phyloP scores from a whole-genome alignment of 169 alveolate species.

The Blepharisma undulans region DNA sequence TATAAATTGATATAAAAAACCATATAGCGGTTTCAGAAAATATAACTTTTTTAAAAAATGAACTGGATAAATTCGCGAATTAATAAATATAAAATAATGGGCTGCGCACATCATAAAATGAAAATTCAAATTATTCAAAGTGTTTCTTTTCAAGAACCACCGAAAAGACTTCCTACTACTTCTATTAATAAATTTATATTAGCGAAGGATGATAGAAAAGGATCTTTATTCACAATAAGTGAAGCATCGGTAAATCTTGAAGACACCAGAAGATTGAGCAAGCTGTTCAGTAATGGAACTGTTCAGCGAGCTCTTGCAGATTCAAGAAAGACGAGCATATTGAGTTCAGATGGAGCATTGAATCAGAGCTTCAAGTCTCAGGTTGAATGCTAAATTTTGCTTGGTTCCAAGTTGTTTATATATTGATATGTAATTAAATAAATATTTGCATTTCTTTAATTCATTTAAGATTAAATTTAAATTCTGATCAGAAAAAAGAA shows the following conservation, averaged over 20 bases:
- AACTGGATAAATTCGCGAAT: neutral
- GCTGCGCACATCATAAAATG: neutral
- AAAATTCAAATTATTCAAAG: neutral
- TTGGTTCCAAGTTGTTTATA: neutral
- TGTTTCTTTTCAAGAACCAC: neutral
- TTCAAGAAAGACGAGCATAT: neutral
- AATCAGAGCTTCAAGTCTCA: neutral
- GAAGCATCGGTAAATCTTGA: neutral
- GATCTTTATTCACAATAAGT: neutral
- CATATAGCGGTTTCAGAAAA: neutral
- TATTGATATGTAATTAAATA: neutral
- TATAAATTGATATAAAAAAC: too few species aligned
- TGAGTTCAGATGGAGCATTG: neutral
- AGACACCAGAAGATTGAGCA: neutral
- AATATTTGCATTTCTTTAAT: neutral
- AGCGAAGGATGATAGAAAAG: neutral
- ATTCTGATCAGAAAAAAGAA: too few species aligned
- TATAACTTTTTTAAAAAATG: neutral
- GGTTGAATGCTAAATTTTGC: neutral
- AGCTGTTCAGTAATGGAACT: neutral
- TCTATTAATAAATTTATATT: too few species aligned
- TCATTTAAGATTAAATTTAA: too few species aligned
- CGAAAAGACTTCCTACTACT: neutral
- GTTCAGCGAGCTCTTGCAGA: neutral
- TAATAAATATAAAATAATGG: neutral